Evolutionary conservation across 2,329 filamentous ascomycete genomes (phyloP).

Genomic region (Fusarium acutatum): DNA sequence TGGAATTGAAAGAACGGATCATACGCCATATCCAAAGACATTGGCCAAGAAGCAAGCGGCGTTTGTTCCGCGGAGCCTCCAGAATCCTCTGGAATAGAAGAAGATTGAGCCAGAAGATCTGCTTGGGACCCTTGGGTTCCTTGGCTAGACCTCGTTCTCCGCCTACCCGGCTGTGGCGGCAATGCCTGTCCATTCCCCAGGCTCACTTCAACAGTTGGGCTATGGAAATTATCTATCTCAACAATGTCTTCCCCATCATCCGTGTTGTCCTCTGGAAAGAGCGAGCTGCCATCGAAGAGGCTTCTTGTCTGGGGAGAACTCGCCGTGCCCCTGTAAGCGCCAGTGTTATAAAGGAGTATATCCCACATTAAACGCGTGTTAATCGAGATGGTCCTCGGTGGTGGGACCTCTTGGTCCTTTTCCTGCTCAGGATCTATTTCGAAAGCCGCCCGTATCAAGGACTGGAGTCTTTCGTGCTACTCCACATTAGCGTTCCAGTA

Average conservation of each 20-base stretch:
- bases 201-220: background rate
- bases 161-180: background rate
- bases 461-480: background rate
- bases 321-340: background rate
- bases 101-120: background rate
- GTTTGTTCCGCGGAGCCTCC: background rate
- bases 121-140: background rate
- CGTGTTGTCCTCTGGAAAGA: background rate
- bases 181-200: background rate
- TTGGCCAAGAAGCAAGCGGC: background rate
- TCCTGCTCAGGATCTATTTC: background rate
- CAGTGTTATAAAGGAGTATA: background rate
- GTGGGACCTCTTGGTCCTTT: background rate
- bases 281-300: background rate
- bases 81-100: background rate
- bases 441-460: background rate
- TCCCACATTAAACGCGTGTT: background rate
- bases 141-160: background rate
- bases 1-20: background rate
- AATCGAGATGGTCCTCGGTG: background rate
- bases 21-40: constrained; percentile 1
- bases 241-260: background rate
- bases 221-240: background rate
- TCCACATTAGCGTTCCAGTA: background rate
- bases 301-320: background rate